A percentile compares a stretch with the other conserved stretches of the same genome.
phyloP scores from a whole-genome alignment of 306 rosid genomes.

The Cyclanthera cordifolia region DNA sequence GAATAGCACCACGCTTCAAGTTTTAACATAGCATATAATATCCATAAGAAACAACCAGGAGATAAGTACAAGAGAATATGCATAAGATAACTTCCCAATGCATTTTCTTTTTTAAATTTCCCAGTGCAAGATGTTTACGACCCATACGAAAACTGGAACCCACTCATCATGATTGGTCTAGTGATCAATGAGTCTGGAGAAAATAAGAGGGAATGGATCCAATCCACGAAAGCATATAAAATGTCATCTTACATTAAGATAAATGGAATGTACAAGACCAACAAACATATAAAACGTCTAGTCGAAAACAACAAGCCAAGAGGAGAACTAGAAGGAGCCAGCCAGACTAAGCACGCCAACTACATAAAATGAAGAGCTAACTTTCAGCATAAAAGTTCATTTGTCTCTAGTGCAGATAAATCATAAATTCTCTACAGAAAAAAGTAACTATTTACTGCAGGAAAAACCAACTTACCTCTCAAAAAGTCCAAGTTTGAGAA shows the following conservation, averaged over 20 bases:
- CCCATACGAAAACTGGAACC: no score
- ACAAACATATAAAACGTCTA: background rate
- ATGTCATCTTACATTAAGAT: background rate
- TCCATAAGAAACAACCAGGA: background rate
- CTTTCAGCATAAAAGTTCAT: no score
- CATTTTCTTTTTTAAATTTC: no score
- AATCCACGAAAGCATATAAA: no score
- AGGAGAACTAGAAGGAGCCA: background rate
- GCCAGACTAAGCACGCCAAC: background rate
- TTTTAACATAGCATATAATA: background rate
- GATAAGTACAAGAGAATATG: background rate
- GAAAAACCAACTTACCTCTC: constrained; percentile 48
- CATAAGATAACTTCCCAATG: background rate
- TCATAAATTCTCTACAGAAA: background rate
- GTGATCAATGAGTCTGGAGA: no score
- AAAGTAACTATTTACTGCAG: background rate
- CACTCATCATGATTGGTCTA: no score
- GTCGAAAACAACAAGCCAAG: background rate
- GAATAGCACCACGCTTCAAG: background rate
- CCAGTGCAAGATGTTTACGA: background rate
- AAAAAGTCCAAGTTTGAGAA: constrained; percentile 93
- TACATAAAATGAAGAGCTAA: background rate
- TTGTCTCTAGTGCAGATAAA: background rate
- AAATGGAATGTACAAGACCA: background rate
- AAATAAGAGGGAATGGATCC: no score